Percentiles rank a stretch among this genome's conserved stretches.
These are phyloP conservation scores for Triadica sebifera DNA, from an alignment of 345 rosid species.

Conservation along the genomic window DNA sequence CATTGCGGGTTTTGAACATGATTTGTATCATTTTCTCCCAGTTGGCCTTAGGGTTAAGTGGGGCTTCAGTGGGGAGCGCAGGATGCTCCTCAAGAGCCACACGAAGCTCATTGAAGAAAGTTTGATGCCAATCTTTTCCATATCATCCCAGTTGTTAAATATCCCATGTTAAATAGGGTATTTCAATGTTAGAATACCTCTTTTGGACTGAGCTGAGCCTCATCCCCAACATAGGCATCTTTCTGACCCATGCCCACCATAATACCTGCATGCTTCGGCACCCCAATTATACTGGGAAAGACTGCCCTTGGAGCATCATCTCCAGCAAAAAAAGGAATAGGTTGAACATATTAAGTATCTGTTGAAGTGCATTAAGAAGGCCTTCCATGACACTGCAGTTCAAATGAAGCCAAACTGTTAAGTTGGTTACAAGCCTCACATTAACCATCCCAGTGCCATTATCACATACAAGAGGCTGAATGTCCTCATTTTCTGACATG, in stretches of 20 bases:
- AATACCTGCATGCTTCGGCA: slow-evolving; percentile 63
- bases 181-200: slow-evolving; percentile 59
- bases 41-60: slow-evolving; percentile 59
- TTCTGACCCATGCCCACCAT: slow-evolving; percentile 73
- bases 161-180: slow-evolving; percentile 65
- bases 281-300: slow-evolving; percentile 66
- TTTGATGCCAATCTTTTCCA: slow-evolving; percentile 59
- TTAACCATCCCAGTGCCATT: slow-evolving; percentile 58
- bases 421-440: slow-evolving; percentile 20
- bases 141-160: slow-evolving; percentile 60
- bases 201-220: slow-evolving; percentile 64
- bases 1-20: not conserved
- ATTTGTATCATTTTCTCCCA: slow-evolving; percentile 38
- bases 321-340: slow-evolving; percentile 37
- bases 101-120: slow-evolving; percentile 55
- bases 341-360: not conserved
- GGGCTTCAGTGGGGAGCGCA: slow-evolving; percentile 51
- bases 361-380: no score
- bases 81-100: slow-evolving; percentile 61
- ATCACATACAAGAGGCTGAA: no score
- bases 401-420: not conserved
- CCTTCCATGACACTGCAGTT: not conserved
- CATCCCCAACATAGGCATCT: slow-evolving; percentile 66
- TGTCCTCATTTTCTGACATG: no score
- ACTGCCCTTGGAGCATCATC: slow-evolving; percentile 69